Evolutionary conservation across 345 rosid species (phyloP).

Genomic region (Cardamine occulta): DNA sequence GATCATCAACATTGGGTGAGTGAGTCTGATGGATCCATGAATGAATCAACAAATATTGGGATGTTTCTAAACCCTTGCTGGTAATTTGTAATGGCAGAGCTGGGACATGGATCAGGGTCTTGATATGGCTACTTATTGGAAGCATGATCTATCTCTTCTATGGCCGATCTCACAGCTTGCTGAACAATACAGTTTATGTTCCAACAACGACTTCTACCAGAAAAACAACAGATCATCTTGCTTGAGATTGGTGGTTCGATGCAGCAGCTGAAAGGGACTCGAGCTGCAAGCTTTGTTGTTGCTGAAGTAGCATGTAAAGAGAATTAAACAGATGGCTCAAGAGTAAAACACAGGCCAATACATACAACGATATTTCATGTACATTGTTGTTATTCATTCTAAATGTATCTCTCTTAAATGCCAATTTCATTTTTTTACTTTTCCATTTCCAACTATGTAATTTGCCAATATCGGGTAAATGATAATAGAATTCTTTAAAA

Average conservation of each 20-base stretch:
- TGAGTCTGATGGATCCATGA: conserved; percentile 24
- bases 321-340: conserved; percentile 24
- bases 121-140: conserved; percentile 66
- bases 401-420: conserved; percentile 18
- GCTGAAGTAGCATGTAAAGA: conserved; percentile 23
- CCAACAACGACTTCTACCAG: conserved; percentile 47
- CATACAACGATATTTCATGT: conserved; percentile 30
- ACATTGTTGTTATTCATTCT: conserved; percentile 34
- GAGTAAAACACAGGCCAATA: conserved; percentile 21
- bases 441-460: background rate
- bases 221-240: conserved; percentile 46
- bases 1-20: conserved; percentile 69
- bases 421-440: background rate
- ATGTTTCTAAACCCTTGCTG: conserved; percentile 25
- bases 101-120: conserved; percentile 69
- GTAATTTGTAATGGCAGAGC: conserved; percentile 47
- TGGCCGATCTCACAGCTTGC: conserved; percentile 63
- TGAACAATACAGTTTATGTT: conserved; percentile 47
- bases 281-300: conserved; percentile 32
- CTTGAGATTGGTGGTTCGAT: conserved; percentile 29
- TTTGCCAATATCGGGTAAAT: background rate
- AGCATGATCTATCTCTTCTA: conserved; percentile 55
- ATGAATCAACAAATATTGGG: background rate
- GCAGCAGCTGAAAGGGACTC: conserved; percentile 18
- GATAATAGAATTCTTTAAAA: background rate